phyloP scores from a whole-genome alignment of 345 rosid species.

The Lepidium africanum region DNA sequence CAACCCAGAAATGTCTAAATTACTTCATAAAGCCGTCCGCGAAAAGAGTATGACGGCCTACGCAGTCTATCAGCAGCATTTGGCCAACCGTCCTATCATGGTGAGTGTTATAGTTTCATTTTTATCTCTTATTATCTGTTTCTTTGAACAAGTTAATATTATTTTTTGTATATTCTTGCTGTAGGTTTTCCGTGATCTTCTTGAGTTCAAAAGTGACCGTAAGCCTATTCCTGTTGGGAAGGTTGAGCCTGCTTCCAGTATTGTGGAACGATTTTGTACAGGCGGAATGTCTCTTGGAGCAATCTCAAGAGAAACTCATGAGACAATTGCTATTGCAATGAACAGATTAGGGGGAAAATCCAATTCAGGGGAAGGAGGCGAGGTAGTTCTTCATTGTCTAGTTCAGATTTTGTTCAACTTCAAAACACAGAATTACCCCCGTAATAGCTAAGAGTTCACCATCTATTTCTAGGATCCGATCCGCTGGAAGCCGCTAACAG shows the following conservation, averaged over 20 bases:
- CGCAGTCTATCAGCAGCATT: slow-evolving; percentile 94
- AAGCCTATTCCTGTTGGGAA: slow-evolving; percentile 80
- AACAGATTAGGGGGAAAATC: slow-evolving; percentile 95
- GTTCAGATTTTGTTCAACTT: background rate
- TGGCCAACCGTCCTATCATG: slow-evolving; percentile 89
- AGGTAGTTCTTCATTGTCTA: slow-evolving; percentile 46
- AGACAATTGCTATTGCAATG: slow-evolving; percentile 98
- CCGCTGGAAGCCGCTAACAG: slow-evolving; percentile 88
- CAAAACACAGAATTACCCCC: background rate
- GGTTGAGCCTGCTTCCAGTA: slow-evolving; percentile 86
- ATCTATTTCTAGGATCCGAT: slow-evolving; percentile 69
- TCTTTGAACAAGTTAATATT: slow-evolving; percentile 8
- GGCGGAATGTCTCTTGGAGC: slow-evolving; percentile 99
- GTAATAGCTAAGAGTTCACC: background rate
- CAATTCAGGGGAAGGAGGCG: slow-evolving; percentile 99
- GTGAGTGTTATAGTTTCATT: slow-evolving; percentile 37
- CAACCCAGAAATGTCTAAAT: slow-evolving; percentile 98
- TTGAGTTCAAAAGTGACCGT: slow-evolving; percentile 90
- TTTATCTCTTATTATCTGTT: background rate
- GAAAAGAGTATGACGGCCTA: slow-evolving; percentile 89
- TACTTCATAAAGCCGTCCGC: slow-evolving; percentile 97
- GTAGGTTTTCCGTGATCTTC: slow-evolving; percentile 95
- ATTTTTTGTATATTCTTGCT: slow-evolving; percentile 4
- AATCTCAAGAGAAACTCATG: slow-evolving; percentile 99
- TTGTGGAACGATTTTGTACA: slow-evolving; percentile 91